phyloP scores from a whole-genome alignment of 2,329 filamentous ascomycete species.

The Domatiomyces globalis region DNA sequence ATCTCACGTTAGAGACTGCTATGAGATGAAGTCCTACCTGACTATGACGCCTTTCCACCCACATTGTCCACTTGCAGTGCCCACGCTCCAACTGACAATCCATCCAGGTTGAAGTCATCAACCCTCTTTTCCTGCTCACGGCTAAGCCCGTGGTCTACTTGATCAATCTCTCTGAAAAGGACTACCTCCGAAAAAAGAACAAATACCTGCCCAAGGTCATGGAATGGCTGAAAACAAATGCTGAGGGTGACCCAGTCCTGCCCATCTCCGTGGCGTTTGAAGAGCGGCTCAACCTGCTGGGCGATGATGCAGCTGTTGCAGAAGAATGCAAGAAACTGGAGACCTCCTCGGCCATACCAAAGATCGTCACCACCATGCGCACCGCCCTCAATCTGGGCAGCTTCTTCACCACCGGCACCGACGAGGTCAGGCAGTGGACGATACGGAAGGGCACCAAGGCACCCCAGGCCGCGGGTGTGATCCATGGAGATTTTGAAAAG shows the following conservation, averaged over 20 bases:
- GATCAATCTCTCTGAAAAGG: constrained; percentile 91
- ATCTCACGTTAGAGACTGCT: constrained; percentile 59
- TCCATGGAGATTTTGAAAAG: constrained; percentile 98
- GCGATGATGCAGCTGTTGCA: constrained; percentile 57
- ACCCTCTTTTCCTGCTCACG: constrained; percentile 84
- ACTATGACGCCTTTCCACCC: constrained; percentile 24
- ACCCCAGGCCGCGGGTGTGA: constrained; percentile 93
- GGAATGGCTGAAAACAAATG: constrained; percentile 89
- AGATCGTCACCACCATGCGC: constrained; percentile 86
- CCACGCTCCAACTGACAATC: constrained; percentile 9
- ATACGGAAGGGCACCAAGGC: constrained; percentile 92
- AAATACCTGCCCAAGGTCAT: constrained; percentile 90
- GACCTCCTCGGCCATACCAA: constrained; percentile 77
- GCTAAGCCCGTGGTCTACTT: constrained; percentile 96
- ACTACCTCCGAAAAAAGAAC: constrained; percentile 98
- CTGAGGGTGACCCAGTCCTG: constrained; percentile 75
- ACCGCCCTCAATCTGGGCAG: constrained; percentile 77
- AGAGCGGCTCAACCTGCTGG: constrained; percentile 72
- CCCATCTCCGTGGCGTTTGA: constrained; percentile 88
- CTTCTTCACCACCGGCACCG: constrained; percentile 93
- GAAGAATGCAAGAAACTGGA: constrained; percentile 83
- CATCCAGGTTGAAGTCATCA: constrained; percentile 82
- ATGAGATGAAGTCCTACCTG: constrained; percentile 78
- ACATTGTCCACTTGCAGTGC: constrained; percentile 3
- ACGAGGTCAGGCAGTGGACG: constrained; percentile 98